Conservation (phyloP, 1,284 basidiomycete species). For the Leccinum griseonigrum region DNA sequence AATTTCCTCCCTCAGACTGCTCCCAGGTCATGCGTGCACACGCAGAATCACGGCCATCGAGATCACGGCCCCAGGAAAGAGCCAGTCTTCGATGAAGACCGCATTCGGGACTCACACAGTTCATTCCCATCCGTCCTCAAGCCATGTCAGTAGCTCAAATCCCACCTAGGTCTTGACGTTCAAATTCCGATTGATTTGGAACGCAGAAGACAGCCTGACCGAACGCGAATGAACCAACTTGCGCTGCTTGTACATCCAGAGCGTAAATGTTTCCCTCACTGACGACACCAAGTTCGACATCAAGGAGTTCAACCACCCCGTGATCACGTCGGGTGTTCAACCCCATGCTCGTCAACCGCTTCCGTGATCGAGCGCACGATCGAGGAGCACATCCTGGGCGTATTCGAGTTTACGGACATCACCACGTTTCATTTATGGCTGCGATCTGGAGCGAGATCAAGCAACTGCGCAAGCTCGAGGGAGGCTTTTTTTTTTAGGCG, state of each 20-base stretch:
- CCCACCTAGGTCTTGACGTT: conserved; percentile 65
- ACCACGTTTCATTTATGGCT: conserved; percentile 52
- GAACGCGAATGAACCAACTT: conserved; percentile 40
- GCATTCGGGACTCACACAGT: conserved; percentile 44
- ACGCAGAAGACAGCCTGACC: conserved; percentile 37
- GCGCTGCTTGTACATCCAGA: conserved; percentile 57
- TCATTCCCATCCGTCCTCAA: conserved; percentile 61
- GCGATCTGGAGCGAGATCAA: conserved; percentile 68
- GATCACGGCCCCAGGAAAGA: conserved; percentile 46
- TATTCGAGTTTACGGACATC: conserved; percentile 50
- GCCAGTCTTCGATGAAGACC: conserved; percentile 40
- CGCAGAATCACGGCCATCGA: conserved; percentile 72
- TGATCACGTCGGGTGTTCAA: conserved; percentile 58
- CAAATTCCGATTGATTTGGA: conserved; percentile 59
- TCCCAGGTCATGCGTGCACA: conserved; percentile 68
- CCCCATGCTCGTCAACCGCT: conserved; percentile 52
- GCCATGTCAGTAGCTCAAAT: conserved; percentile 41
- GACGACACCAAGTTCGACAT: conserved; percentile 52
- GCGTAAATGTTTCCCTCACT: conserved; percentile 47
- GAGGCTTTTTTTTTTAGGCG: conserved; percentile 13
- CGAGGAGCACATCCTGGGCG: conserved; percentile 47
- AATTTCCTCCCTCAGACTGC: conserved; percentile 57
- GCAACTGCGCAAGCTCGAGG: conserved; percentile 41
- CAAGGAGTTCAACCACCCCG: conserved; percentile 57
- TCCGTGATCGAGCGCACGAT: conserved; percentile 56